phyloP scores from a whole-genome alignment of 108 stramenopile species.

The Aurantiochytrium sp. region DNA sequence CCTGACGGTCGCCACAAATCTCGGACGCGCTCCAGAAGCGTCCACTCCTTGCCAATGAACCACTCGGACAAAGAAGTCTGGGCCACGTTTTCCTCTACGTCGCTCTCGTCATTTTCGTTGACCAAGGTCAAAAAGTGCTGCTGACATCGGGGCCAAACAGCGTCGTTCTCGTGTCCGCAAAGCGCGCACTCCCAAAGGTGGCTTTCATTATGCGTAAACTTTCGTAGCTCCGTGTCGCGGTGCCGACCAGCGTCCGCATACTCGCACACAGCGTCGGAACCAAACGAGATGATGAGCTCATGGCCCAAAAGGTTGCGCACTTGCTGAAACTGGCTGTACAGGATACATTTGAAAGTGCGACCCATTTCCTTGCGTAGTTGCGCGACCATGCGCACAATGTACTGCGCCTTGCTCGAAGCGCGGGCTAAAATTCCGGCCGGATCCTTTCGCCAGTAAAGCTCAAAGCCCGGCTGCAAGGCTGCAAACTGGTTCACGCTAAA shows the following conservation, averaged over 20 bases:
- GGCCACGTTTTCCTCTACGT: background rate
- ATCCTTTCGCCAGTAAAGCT: background rate
- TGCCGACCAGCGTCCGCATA: background rate
- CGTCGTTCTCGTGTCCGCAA: background rate
- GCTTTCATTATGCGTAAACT: background rate
- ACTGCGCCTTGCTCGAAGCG: constrained; percentile 7
- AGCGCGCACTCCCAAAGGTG: background rate
- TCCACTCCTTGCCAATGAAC: background rate
- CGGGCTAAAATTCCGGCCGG: background rate
- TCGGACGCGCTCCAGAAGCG: background rate
- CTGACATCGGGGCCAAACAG: background rate
- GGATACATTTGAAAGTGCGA: background rate
- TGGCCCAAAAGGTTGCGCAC: background rate
- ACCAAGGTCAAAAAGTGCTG: background rate
- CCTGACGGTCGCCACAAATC: background rate
- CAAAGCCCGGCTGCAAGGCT: constrained; percentile 4
- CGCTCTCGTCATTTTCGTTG: background rate
- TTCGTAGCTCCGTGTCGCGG: background rate
- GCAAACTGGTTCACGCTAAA: background rate
- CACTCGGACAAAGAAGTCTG: background rate
- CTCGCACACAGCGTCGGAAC: background rate
- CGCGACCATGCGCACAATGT: background rate
- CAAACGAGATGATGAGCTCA: background rate
- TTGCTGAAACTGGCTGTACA: background rate
- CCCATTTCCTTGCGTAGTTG: background rate